Evolutionary conservation across 257 asterid genomes (phyloP).

Genomic region (Nicotiana sylvestris): DNA sequence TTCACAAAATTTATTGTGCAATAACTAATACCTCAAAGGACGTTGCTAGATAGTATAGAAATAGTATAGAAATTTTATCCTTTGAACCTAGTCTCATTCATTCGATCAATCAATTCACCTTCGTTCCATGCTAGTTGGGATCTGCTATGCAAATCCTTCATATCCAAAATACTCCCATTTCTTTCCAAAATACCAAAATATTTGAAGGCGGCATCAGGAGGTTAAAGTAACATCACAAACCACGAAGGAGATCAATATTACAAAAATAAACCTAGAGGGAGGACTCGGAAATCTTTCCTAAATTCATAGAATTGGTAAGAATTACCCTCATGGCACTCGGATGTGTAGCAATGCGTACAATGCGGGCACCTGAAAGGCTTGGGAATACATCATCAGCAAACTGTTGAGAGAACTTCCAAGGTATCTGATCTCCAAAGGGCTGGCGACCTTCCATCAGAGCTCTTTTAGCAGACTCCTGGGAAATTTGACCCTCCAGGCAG

Average conservation of each 20-base stretch:
- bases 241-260: neutral
- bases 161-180: neutral
- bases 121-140: neutral
- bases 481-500: constrained; percentile 87
- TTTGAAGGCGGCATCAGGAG: neutral
- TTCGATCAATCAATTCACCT: neutral
- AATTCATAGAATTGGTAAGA: neutral
- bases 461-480: constrained; percentile 61
- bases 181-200: neutral
- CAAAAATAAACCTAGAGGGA: constrained; percentile 1
- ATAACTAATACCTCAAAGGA: no score
- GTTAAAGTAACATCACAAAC: neutral
- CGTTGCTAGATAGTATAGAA: no score
- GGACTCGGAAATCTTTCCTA: neutral
- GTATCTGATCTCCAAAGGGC: constrained; percentile 92
- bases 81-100: neutral
- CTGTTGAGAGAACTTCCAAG: constrained; percentile 90
- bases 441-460: constrained; percentile 64
- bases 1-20: no score
- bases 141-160: neutral
- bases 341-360: constrained; percentile 96
- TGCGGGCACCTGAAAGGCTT: constrained; percentile 91
- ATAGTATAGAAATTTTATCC: neutral
- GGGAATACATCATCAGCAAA: constrained; percentile 72
- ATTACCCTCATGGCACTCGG: constrained; percentile 96